Conservation (phyloP, 176 grass and related monocot species). For the Saccharum officinarum region DNA sequence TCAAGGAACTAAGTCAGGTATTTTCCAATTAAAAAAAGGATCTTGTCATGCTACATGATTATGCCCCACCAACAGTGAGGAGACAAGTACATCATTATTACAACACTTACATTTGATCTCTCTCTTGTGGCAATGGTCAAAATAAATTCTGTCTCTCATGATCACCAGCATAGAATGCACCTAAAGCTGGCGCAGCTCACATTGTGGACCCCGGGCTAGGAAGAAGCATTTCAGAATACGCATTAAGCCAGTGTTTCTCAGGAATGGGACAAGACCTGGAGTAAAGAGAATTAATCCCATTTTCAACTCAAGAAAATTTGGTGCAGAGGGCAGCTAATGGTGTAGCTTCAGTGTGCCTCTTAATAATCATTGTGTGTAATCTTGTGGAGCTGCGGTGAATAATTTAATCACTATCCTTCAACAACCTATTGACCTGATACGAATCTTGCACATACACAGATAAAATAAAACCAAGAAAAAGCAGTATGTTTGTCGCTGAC, state of each 20-base stretch:
- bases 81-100: conserved; percentile 8
- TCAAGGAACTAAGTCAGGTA: neutral
- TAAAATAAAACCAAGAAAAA: neutral
- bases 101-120: conserved; percentile 5
- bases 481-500: neutral
- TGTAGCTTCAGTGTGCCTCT: neutral
- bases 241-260: neutral
- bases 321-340: neutral
- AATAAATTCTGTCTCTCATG: neutral
- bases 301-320: neutral
- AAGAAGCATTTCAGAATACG: neutral
- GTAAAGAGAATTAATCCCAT: neutral
- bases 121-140: neutral
- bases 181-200: neutral
- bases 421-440: neutral
- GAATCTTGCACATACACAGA: conserved; percentile 1
- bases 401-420: neutral
- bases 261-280: neutral
- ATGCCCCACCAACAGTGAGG: neutral
- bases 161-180: neutral
- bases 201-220: neutral
- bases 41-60: neutral
- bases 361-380: neutral
- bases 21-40: neutral
- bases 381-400: neutral